Base-by-base conservation (phyloP, 768 basidiomycete species). In the Ephemerocybe angulata region DNA sequence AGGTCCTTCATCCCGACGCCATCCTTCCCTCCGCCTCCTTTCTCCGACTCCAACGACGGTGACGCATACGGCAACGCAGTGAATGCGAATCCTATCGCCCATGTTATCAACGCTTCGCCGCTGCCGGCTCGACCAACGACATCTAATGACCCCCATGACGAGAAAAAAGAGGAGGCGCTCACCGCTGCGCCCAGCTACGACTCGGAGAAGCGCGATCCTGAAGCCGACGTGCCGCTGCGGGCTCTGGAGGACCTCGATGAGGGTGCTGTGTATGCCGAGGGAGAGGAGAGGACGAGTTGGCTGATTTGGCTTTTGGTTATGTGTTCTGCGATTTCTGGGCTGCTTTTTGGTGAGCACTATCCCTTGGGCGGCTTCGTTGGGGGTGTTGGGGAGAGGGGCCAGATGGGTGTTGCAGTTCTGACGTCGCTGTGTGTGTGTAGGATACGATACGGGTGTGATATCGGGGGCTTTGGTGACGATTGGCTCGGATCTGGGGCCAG, bases 391-490 rank as follows among this genome's bases (percentile, higher is more conserved):
- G 7, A 41, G 15, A 17, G 6, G 15, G 38, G 33, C 33, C 33
- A 17, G 8, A 17, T 35, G 33, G n/a, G n/a, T n/a, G n/a, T n/a
- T n/a, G n/a, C 19, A 21, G 42, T 19, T 15, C 30, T 35, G 22
- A 15, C 1, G 21, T 3, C 25, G 30, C 25, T 38, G 11, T n/a
- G 5, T n/a, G 15, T 47, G 19, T 53, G 4, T 31, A 89, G 87
- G 88, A 24, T 91, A 90, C 62, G 88, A 91, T 63, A 91, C 88
- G 10, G 88, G 88, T 41, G 84, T 88, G 33, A 86, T 91, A 22
- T 88, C 87, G 52, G 89, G 89, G 25, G 86, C 88, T n/a, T 75
- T 91, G 30, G 86, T 90, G 22, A 84, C 81, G 10, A 89, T 91
- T 53, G 79, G 82, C 0, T 71, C 75, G 4, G 87, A 89, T 61